Conservation (phyloP, 352 stramenopile genomes). For the Phytophthora sojae region DNA sequence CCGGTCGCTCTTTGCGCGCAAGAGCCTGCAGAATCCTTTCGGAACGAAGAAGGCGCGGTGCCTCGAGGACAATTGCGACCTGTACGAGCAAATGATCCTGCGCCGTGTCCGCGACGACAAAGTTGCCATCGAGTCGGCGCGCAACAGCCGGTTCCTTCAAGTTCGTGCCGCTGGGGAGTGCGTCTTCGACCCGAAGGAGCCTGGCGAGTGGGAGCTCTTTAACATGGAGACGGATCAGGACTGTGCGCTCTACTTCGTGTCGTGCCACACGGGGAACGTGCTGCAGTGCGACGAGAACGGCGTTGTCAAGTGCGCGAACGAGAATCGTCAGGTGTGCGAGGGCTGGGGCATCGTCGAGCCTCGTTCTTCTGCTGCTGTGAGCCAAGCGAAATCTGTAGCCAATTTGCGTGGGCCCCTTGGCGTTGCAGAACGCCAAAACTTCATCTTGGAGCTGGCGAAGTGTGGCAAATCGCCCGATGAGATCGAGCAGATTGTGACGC, state of each 20-base stretch:
- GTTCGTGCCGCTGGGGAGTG: conserved; percentile 37
- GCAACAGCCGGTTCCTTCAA: conserved; percentile 39
- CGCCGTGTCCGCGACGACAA: conserved; percentile 40
- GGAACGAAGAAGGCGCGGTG: conserved; percentile 47
- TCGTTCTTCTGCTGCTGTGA: background rate
- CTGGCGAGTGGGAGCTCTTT: conserved; percentile 42
- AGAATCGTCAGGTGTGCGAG: conserved; percentile 26
- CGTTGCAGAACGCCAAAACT: conserved; percentile 20
- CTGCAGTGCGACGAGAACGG: conserved; percentile 32
- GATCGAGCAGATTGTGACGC: conserved; percentile 40
- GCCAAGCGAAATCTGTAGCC: background rate
- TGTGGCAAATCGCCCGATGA: conserved; percentile 34
- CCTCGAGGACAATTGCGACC: conserved; percentile 31
- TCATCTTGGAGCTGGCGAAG: conserved; percentile 39
- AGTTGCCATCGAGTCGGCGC: conserved; percentile 37
- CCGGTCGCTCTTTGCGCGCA: conserved; percentile 25
- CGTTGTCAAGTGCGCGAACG: conserved; percentile 32
- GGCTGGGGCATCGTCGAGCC: conserved; percentile 40
- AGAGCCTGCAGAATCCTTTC: conserved; percentile 40
- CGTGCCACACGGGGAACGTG: conserved; percentile 35
- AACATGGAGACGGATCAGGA: conserved; percentile 40
- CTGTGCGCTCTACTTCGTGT: conserved; percentile 42
- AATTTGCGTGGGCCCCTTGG: conserved; percentile 8
- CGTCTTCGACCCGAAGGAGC: conserved; percentile 38
- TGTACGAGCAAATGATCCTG: conserved; percentile 41